A percentile compares a stretch with the other conserved stretches of the same genome.
These are phyloP conservation scores for Trichothecium roseum DNA, from an alignment of 2,329 filamentous ascomycete species.

Conservation along the genomic window DNA sequence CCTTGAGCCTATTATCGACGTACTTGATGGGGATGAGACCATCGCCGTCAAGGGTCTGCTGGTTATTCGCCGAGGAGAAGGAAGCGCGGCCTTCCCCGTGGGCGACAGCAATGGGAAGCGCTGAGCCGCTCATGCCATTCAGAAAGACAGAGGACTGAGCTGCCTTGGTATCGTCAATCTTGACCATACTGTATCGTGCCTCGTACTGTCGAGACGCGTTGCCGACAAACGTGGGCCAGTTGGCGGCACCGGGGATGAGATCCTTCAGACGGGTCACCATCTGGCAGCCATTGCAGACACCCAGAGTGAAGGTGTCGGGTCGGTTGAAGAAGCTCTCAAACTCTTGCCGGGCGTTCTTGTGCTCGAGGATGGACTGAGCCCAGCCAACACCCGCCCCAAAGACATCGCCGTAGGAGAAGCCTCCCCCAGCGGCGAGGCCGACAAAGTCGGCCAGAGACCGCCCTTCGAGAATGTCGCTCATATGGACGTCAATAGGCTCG, in stretches of 20 bases:
- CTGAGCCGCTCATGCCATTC: conserved; percentile 73
- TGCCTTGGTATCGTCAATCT: conserved; percentile 49
- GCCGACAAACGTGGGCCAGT: conserved; percentile 79
- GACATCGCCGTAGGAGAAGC: conserved; percentile 84
- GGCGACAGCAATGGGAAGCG: conserved; percentile 76
- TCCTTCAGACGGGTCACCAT: conserved; percentile 73
- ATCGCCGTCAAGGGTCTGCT: conserved; percentile 46
- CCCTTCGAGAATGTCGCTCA: conserved; percentile 81
- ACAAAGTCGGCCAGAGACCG: conserved; percentile 74
- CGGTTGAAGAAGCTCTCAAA: conserved; percentile 82
- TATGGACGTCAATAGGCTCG: conserved; percentile 86
- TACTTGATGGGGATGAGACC: conserved; percentile 73
- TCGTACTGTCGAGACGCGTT: conserved; percentile 88
- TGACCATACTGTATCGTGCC: conserved; percentile 73
- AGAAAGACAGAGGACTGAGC: conserved; percentile 69
- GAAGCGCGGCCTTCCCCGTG: conserved; percentile 83
- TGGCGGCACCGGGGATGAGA: conserved; percentile 72
- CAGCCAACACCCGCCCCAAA: conserved; percentile 92
- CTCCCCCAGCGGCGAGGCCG: conserved; percentile 88
- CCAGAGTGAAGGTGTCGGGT: conserved; percentile 81
- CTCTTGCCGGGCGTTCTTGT: conserved; percentile 63
- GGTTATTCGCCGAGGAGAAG: conserved; percentile 45
- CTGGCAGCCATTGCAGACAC: conserved; percentile 96
- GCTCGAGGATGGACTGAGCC: conserved; percentile 86
- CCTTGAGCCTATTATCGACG: conserved; percentile 61